phyloP scores from a whole-genome alignment of 768 basidiomycete species.

The Kwoniella heveanensis region DNA sequence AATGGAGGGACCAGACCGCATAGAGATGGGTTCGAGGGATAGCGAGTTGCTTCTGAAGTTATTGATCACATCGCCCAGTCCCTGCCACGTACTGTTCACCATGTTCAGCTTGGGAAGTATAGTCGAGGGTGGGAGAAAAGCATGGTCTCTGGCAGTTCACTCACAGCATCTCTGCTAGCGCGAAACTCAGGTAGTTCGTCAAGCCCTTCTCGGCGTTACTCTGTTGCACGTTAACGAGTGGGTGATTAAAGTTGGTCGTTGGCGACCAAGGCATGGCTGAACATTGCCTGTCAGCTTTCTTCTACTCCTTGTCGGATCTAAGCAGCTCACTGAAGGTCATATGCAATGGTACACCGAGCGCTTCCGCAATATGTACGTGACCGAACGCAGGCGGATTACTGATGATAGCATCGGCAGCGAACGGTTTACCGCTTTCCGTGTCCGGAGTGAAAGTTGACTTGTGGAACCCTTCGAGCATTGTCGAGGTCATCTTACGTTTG shows the following conservation, averaged over 20 bases:
- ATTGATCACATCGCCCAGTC: slow-evolving; percentile 67
- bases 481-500: slow-evolving; percentile 65
- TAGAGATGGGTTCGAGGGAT: slow-evolving; percentile 60
- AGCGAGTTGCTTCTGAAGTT: slow-evolving; percentile 62
- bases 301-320: too few relatives aligned
- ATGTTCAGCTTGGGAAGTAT: too few relatives aligned
- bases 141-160: too few relatives aligned
- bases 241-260: slow-evolving; percentile 65
- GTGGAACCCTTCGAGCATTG: slow-evolving; percentile 69
- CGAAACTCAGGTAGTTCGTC: slow-evolving; percentile 66
- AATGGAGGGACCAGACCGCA: slow-evolving; percentile 62
- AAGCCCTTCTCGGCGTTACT: slow-evolving; percentile 63
- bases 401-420: slow-evolving; percentile 68
- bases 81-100: slow-evolving; percentile 52
- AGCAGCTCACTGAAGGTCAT: slow-evolving; percentile 61
- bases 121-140: too few relatives aligned
- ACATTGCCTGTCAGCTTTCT: slow-evolving; percentile 10
- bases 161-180: slow-evolving; percentile 64
- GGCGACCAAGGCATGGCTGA: slow-evolving; percentile 71
- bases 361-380: slow-evolving; percentile 69
- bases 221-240: slow-evolving; percentile 64
- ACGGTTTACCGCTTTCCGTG: slow-evolving; percentile 59
- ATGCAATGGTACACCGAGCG: slow-evolving; percentile 64
- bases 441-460: slow-evolving; percentile 62
- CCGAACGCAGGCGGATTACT: slow-evolving; percentile 70